phyloP scores from a whole-genome alignment of 2,329 filamentous ascomycete species.

The Cladosporium sp. region DNA sequence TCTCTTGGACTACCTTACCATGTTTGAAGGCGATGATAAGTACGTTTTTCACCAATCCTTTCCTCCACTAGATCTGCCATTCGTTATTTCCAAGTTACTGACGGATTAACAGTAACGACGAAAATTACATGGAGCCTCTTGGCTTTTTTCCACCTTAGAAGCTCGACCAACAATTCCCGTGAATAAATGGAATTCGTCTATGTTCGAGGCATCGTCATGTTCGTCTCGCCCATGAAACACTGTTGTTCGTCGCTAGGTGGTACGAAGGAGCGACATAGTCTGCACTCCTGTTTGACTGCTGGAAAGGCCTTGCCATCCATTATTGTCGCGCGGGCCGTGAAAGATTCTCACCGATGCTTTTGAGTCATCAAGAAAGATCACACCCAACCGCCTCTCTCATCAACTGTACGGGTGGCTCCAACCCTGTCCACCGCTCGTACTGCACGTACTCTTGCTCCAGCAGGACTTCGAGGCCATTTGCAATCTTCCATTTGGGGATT shows the following conservation, averaged over 20 bases:
- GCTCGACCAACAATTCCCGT: too few species aligned
- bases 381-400: background rate
- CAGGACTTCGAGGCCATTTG: background rate
- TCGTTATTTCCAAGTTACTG: background rate
- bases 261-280: too few species aligned
- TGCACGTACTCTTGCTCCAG: background rate
- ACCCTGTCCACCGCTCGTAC: conserved; percentile 1
- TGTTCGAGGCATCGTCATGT: too few species aligned
- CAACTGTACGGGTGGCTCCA: background rate
- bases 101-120: background rate
- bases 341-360: too few species aligned
- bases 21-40: background rate
- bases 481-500: background rate
- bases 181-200: too few species aligned
- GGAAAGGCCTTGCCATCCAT: too few species aligned
- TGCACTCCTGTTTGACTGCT: too few species aligned
- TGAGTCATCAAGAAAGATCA: too few species aligned
- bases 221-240: too few species aligned
- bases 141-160: background rate
- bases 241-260: too few species aligned
- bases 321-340: too few species aligned
- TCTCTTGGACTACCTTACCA: background rate
- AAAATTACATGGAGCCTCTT: background rate
- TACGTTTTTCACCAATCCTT: background rate
- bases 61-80: background rate